Evolutionary conservation across 306 rosid genomes (phyloP).

Genomic region (Lathyrus sativus): DNA sequence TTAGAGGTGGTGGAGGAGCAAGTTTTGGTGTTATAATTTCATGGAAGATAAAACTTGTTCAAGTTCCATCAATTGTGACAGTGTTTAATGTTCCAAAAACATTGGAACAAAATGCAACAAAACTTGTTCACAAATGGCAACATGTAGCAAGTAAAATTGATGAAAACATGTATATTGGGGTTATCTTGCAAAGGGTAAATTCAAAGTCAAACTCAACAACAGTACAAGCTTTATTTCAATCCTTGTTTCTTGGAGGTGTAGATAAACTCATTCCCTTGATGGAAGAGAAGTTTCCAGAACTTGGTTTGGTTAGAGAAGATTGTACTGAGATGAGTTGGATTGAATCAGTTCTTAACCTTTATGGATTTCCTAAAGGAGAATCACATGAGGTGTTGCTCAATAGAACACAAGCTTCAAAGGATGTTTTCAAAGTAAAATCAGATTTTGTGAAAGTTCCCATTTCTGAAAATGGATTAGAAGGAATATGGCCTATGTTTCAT

Average conservation of each 20-base stretch:
- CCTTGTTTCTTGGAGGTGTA: conserved; percentile 47
- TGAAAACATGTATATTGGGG: background rate
- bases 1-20: conserved; percentile 49
- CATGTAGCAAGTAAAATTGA: background rate
- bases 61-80: conserved; percentile 40
- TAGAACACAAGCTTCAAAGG: background rate
- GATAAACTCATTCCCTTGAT: conserved; percentile 35
- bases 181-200: background rate
- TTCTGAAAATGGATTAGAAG: conserved; percentile 34
- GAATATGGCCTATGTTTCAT: conserved; percentile 40
- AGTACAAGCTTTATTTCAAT: conserved; percentile 6
- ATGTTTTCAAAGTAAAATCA: conserved; percentile 40
- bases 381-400: conserved; percentile 14
- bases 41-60: conserved; percentile 40
- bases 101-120: conserved; percentile 22
- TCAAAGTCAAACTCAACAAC: conserved; percentile 19
- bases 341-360: conserved; percentile 14
- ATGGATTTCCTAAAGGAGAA: background rate
- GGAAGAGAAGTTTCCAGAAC: conserved; percentile 43
- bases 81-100: conserved; percentile 32
- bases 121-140: conserved; percentile 32
- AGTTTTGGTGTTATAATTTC: conserved; percentile 43
- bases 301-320: conserved; percentile 45
- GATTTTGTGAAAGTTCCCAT: conserved; percentile 42
- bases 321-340: conserved; percentile 38